Evolutionary conservation across 2,329 filamentous ascomycete species (phyloP), one percentile per base, ranked within the genome.

Genomic region (Cyanodermella asteris): DNA sequence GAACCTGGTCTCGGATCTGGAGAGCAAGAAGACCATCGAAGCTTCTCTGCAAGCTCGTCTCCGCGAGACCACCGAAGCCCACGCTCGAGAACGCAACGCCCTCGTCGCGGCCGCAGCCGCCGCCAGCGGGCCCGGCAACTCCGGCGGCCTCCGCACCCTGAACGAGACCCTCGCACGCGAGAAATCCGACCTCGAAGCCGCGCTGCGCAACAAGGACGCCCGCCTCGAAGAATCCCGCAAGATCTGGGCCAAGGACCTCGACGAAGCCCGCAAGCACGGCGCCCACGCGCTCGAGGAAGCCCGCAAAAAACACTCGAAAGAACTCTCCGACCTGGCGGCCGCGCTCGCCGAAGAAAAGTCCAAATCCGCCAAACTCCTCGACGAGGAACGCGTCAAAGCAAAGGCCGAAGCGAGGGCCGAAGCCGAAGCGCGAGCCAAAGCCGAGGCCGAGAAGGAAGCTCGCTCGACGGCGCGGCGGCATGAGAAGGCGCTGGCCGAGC

Each of bases 11-110:
- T n/a, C n/a, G n/a, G n/a, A n/a, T n/a, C n/a, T n/a, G n/a, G n/a
- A n/a, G n/a, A n/a, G n/a, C n/a, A n/a, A n/a, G n/a, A n/a, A n/a
- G n/a, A n/a, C n/a, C n/a, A n/a, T n/a, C n/a, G n/a, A n/a, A n/a
- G n/a, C n/a, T n/a, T n/a, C n/a, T n/a, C n/a, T n/a, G n/a, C n/a
- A n/a, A n/a, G n/a, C n/a, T n/a, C n/a, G n/a, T n/a, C n/a, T n/a
- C n/a, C 46, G 53, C 18, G 50, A 56, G 26, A 46, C 43, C 26
- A 49, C 52, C 26, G 43, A 52, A 25, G 49, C 50, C 7, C 59
- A 60, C 45, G 47, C 53, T 22, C 47, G 51, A 28, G 47, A 51
- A 28, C 39, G 44, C 7, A 40, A 45, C 16, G 36, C 32, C 6
- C 42, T 50, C 20, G 39, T 38, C n/a, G n/a, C n/a, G n/a, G n/a